Percentiles rank a stretch among this genome's conserved stretches.
These are phyloP conservation scores for Aquilaria sinensis DNA, from an alignment of 345 rosid species.

Conservation along the genomic window DNA sequence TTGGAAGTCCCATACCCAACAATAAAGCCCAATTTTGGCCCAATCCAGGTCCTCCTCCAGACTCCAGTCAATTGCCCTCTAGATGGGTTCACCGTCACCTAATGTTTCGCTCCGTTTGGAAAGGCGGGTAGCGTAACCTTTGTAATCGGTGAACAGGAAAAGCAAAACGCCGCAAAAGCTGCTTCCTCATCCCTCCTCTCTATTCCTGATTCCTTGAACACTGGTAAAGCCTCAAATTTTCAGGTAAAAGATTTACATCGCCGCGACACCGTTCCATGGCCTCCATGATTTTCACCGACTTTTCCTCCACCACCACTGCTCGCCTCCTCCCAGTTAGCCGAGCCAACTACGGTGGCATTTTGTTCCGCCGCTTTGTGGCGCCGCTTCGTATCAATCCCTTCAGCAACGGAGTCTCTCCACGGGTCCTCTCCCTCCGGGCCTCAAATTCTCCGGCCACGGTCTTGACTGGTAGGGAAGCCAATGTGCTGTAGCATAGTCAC, in stretches of 20 bases:
- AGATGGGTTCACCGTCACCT: no score
- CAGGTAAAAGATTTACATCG: constrained; percentile 19
- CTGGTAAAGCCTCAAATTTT: neutral
- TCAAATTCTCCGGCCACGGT: constrained; percentile 21
- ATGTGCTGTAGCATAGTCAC: neutral
- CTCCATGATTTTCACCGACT: constrained; percentile 36
- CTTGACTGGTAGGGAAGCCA: constrained; percentile 15
- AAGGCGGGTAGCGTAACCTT: no score
- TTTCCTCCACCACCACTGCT: constrained; percentile 35
- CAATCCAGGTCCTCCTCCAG: no score
- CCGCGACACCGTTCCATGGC: constrained; percentile 21
- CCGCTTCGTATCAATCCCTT: constrained; percentile 22
- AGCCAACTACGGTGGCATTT: constrained; percentile 6
- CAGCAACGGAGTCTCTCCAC: constrained; percentile 6
- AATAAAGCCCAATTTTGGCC: no score
- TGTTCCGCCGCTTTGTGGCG: constrained; percentile 21
- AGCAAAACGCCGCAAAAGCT: constrained; percentile 1
- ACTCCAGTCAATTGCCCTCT: no score
- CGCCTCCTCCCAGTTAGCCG: constrained; percentile 33
- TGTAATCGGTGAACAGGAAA: neutral
- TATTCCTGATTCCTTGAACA: neutral
- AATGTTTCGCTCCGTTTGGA: no score
- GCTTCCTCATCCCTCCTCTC: neutral
- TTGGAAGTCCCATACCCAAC: no score
- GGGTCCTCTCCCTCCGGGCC: constrained; percentile 19